Evolutionary conservation across 1,139 yeast species (phyloP).

Genomic region (Insectozyma bohioensis): DNA sequence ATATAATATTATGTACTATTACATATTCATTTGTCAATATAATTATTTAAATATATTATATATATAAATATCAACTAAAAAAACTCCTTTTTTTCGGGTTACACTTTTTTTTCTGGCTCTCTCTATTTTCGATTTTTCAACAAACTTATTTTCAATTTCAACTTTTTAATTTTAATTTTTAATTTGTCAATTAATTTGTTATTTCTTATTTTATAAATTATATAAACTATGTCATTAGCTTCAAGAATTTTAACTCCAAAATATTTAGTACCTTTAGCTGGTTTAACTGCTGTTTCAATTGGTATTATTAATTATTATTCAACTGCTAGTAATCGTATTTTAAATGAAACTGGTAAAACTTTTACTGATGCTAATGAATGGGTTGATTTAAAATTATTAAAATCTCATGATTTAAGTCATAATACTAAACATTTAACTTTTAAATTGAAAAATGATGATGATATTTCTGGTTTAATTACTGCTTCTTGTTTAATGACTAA

Average conservation of each 20-base stretch:
- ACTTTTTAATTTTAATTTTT: no score
- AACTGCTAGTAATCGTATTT: constrained; percentile 20
- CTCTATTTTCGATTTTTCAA: no score
- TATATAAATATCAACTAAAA: no score
- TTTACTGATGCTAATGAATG: constrained; percentile 74
- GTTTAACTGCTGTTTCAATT: constrained; percentile 50
- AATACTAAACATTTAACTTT: constrained; percentile 73
- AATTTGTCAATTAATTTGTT: no score
- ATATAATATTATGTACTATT: no score
- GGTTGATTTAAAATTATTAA: constrained; percentile 74
- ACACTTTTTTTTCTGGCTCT: no score
- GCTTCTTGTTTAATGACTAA: constrained; percentile 84
- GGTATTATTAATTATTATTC: constrained; percentile 50
- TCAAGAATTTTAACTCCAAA: constrained; percentile 20
- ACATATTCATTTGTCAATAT: no score
- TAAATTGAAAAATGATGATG: constrained; percentile 65
- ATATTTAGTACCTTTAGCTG: constrained; percentile 37
- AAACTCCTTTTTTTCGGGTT: no score
- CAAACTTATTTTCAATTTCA: no score
- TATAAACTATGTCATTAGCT: no score
- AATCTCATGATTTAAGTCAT: constrained; percentile 54
- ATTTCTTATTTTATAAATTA: no score
- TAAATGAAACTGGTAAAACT: constrained; percentile 53
- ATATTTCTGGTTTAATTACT: constrained; percentile 72
- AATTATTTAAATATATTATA: no score